A percentile compares a stretch with the other conserved stretches of the same genome.
These are phyloP conservation scores for Colletotrichum euphorbiae DNA, from an alignment of 2,329 filamentous ascomycete species.

Conservation along the genomic window DNA sequence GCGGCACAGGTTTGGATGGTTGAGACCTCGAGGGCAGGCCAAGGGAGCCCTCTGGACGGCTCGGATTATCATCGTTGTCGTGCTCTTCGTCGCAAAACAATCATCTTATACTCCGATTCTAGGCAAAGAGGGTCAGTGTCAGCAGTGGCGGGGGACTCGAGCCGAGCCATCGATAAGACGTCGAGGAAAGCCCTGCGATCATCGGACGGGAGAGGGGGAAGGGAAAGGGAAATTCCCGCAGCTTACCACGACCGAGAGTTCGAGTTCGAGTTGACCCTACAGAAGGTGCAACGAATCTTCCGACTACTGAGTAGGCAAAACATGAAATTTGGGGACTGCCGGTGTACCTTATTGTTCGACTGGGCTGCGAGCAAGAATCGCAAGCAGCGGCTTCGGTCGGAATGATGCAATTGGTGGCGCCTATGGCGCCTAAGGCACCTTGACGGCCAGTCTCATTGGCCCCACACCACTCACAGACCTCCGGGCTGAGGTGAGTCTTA, in stretches of 20 bases:
- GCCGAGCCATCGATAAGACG: slow-evolving; percentile 18
- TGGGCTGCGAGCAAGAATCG: slow-evolving; percentile 16
- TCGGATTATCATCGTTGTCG: slow-evolving; percentile 40
- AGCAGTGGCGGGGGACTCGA: slow-evolving; percentile 2
- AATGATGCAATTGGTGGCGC: slow-evolving; percentile 38
- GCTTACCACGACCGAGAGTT: slow-evolving; percentile 3
- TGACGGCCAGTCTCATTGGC: slow-evolving; percentile 19
- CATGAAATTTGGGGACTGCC: not conserved
- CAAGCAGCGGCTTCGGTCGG: slow-evolving; percentile 31
- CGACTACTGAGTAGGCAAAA: not conserved
- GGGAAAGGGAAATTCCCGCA: not conserved
- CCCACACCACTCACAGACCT: not conserved
- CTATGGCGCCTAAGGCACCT: slow-evolving; percentile 37
- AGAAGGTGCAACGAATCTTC: not conserved
- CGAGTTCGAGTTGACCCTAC: not conserved
- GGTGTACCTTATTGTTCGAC: not conserved
- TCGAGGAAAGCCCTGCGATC: not conserved
- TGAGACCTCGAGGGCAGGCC: slow-evolving; percentile 33
- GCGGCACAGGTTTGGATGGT: slow-evolving; percentile 15
- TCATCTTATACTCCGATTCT: slow-evolving; percentile 32
- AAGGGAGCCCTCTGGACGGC: slow-evolving; percentile 37
- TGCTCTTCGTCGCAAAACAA: slow-evolving; percentile 33
- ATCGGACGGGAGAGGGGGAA: not conserved
- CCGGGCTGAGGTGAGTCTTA: too few species aligned
- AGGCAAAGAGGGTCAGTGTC: slow-evolving; percentile 17